Conservation (phyloP, 2,329 filamentous ascomycete genomes). For the Fusarium oxysporum region DNA sequence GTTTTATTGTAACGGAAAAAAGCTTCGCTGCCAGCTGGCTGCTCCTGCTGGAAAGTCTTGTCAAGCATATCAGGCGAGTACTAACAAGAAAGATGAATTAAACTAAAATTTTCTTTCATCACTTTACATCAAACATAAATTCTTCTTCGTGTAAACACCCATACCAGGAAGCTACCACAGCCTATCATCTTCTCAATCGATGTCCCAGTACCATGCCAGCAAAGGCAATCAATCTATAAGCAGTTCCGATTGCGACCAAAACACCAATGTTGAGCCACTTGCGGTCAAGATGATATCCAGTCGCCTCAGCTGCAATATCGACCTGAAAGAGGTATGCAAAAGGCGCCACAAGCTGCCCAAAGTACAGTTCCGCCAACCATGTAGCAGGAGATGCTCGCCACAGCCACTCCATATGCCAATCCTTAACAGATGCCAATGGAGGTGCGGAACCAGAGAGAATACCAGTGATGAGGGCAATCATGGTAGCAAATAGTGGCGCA, state of each 20-base stretch:
- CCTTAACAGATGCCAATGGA: constrained; percentile 58
- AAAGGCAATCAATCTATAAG: constrained; percentile 58
- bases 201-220: constrained; percentile 40
- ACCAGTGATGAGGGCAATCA: constrained; percentile 64
- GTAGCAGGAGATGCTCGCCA: constrained; percentile 66
- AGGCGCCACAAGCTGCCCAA: constrained; percentile 62
- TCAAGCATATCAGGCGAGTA: neutral
- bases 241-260: constrained; percentile 56
- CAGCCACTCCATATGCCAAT: constrained; percentile 66
- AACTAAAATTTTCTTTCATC: neutral
- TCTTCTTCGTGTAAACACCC: neutral
- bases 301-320: constrained; percentile 55
- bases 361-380: constrained; percentile 68
- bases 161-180: neutral
- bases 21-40: neutral
- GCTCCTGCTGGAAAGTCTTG: neutral
- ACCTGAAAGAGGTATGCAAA: constrained; percentile 64
- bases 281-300: constrained; percentile 60
- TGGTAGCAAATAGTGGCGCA: constrained; percentile 66
- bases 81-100: neutral
- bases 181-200: constrained; percentile 36
- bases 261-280: constrained; percentile 59
- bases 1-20: neutral
- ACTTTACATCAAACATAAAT: neutral
- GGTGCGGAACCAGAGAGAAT: constrained; percentile 67